Evolutionary conservation across 495 filamentous ascomycete species (phyloP).

Genomic region (Cercophora newfieldiana): DNA sequence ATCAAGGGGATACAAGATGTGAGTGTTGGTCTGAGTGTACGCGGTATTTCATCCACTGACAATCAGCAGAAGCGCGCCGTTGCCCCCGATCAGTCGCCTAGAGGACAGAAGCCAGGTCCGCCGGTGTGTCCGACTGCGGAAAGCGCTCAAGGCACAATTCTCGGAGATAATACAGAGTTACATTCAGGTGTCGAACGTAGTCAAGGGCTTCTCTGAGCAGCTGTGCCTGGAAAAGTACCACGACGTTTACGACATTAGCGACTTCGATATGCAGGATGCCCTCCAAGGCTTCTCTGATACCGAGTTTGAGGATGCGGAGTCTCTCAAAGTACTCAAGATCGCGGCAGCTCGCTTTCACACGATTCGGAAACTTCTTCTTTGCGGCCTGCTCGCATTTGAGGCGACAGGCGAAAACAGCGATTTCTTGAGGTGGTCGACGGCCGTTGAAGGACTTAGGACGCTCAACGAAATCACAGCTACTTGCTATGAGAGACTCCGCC

Average conservation of each 20-base stretch:
- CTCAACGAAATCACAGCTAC: constrained; percentile 61
- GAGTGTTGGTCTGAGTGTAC: constrained; percentile 34
- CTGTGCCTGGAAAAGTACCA: constrained; percentile 84
- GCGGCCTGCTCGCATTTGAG: constrained; percentile 81
- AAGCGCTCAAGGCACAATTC: constrained; percentile 67
- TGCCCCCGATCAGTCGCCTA: constrained; percentile 80
- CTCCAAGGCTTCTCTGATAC: constrained; percentile 58
- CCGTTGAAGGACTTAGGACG: constrained; percentile 70
- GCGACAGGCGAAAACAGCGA: constrained; percentile 82
- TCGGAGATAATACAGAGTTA: constrained; percentile 68
- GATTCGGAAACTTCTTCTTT: constrained; percentile 78
- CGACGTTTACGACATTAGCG: constrained; percentile 87
- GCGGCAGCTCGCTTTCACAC: constrained; percentile 77
- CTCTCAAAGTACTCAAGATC: constrained; percentile 75
- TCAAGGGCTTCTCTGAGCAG: constrained; percentile 73
- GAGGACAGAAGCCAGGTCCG: constrained; percentile 76
- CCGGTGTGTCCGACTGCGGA: constrained; percentile 76
- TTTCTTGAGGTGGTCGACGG: constrained; percentile 74
- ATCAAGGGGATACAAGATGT: constrained; percentile 91
- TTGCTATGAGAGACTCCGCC: constrained; percentile 55
- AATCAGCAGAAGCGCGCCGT: constrained; percentile 67
- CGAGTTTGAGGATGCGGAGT: constrained; percentile 72
- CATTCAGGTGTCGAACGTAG: constrained; percentile 60
- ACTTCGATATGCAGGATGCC: constrained; percentile 71
- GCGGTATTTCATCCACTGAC: constrained; percentile 40